phyloP scores from a whole-genome alignment of 495 filamentous ascomycete species.

The Trichoderma reesei region DNA sequence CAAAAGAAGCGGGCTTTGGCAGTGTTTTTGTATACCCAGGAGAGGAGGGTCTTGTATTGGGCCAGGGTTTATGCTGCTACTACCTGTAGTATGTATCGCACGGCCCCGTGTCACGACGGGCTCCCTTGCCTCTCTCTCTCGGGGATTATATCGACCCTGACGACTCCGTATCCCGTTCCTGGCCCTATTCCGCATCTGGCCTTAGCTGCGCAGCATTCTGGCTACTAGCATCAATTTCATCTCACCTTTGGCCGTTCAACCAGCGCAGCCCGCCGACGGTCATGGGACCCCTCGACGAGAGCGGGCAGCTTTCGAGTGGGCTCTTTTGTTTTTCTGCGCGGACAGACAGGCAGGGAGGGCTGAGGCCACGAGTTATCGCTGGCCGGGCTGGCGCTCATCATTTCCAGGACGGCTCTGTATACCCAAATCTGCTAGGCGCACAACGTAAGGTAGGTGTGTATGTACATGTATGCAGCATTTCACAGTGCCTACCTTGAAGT shows the following conservation, averaged over 20 bases:
- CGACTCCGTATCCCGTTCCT: not conserved
- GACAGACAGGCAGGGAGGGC: not conserved
- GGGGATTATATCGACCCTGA: not conserved
- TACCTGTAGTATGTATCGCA: too few species aligned
- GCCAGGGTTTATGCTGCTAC: not conserved
- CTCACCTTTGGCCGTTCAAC: not conserved
- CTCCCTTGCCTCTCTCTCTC: not conserved
- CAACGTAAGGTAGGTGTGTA: too few species aligned
- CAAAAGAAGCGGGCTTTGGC: too few species aligned
- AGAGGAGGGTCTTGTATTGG: not conserved
- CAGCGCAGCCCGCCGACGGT: too few species aligned
- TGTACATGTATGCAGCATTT: too few species aligned
- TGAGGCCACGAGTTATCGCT: not conserved
- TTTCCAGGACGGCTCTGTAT: not conserved
- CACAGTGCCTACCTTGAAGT: too few species aligned
- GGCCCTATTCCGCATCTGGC: not conserved
- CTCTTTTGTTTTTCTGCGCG: not conserved
- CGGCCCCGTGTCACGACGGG: not conserved
- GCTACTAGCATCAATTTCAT: not conserved
- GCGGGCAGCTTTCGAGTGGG: not conserved
- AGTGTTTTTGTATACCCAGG: too few species aligned
- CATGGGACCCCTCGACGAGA: constrained; percentile 1
- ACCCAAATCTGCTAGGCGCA: too few species aligned
- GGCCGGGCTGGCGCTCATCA: not conserved
- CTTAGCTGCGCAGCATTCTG: not conserved